Evolutionary conservation across 106 monocot genomes (phyloP).

Genomic region (Triglochin maritima): DNA sequence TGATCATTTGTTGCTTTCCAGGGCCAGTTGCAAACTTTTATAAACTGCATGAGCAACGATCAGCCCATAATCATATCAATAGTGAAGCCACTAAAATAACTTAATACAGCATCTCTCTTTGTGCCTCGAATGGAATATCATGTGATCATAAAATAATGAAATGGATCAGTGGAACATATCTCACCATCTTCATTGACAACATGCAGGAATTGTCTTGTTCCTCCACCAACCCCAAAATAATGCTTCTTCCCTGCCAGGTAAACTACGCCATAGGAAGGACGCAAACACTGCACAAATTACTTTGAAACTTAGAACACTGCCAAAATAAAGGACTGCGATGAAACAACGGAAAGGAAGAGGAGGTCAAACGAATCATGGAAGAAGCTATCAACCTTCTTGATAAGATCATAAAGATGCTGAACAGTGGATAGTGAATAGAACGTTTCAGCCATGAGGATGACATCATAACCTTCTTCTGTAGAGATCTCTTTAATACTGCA

Average conservation of each 20-base stretch:
- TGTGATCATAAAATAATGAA: no score
- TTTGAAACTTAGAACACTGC: neutral
- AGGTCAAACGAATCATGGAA: neutral
- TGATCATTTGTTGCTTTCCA: no score
- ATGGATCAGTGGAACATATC: neutral
- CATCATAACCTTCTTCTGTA: constrained; percentile 47
- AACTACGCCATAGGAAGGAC: constrained; percentile 39
- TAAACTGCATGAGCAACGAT: no score
- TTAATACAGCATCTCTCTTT: no score
- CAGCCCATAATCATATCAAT: no score
- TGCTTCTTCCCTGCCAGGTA: constrained; percentile 98
- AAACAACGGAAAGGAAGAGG: neutral
- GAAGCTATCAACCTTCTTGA: constrained; percentile 49
- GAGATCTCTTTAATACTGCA: neutral
- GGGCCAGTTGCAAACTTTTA: no score
- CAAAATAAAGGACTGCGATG: neutral
- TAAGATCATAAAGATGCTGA: constrained; percentile 48
- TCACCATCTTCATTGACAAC: constrained; percentile 80
- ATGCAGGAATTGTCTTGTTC: constrained; percentile 78
- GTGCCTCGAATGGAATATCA: no score
- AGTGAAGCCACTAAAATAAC: no score
- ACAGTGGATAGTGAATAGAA: constrained; percentile 61
- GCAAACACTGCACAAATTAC: constrained; percentile 38
- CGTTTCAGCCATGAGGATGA: constrained; percentile 95
- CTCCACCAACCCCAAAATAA: constrained; percentile 97